Conservation (phyloP, 2,329 filamentous ascomycete genomes). For the Ophiobolus disseminans region DNA sequence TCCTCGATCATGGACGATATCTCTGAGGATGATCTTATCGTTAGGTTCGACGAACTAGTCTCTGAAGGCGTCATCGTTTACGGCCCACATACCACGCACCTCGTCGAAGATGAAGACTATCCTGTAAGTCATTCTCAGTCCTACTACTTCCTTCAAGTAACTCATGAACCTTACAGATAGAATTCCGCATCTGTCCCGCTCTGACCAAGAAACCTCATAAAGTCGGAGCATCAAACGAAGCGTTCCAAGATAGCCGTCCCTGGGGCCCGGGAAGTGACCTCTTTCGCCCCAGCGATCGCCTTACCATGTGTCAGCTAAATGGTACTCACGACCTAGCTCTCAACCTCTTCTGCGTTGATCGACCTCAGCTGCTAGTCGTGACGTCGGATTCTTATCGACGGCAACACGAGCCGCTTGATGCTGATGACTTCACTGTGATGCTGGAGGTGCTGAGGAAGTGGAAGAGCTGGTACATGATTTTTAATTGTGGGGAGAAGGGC, state of each 20-base stretch:
- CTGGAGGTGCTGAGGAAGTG: constrained; percentile 43
- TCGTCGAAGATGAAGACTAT: constrained; percentile 30
- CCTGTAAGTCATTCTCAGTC: constrained; percentile 25
- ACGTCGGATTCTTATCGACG: constrained; percentile 56
- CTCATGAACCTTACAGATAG: constrained; percentile 22
- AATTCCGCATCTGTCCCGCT: constrained; percentile 43
- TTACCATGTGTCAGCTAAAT: constrained; percentile 52
- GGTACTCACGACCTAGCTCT: constrained; percentile 55
- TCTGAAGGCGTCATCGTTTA: constrained; percentile 32
- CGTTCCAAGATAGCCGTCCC: constrained; percentile 25
- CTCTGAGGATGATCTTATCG: constrained; percentile 20
- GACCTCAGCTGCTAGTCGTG: constrained; percentile 58
- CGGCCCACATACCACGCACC: constrained; percentile 26
- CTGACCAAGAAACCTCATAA: constrained; percentile 41
- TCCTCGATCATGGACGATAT: constrained; percentile 15
- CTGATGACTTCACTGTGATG: constrained; percentile 52
- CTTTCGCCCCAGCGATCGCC: constrained; percentile 53
- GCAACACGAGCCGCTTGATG: constrained; percentile 54
- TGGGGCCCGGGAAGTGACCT: constrained; percentile 50
- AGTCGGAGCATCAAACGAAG: constrained; percentile 25
- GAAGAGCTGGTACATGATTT: constrained; percentile 51
- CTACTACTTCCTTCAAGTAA: background rate
- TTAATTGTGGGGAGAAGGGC: constrained; percentile 55
- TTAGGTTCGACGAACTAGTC: constrained; percentile 35
- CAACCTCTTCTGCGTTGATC: constrained; percentile 59